Conservation (phyloP, 108 stramenopile genomes). For the Pseudonitzschia multistriata region DNA sequence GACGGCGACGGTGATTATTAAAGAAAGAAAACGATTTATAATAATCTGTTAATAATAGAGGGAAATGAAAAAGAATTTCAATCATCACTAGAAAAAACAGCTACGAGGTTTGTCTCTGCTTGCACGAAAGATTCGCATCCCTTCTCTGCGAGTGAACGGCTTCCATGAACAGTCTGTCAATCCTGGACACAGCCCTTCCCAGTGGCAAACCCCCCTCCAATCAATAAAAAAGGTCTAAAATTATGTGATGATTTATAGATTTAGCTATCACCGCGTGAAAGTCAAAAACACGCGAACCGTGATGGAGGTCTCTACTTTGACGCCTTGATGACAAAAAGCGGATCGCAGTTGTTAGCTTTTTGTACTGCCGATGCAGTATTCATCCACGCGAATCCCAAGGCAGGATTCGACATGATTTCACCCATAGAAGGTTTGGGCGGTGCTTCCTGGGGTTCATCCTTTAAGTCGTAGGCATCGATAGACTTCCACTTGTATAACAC, state of each 20-base stretch:
- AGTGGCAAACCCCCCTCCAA: too few relatives aligned
- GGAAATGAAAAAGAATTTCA: neutral
- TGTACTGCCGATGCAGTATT: conserved; percentile 55
- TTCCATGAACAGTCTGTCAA: neutral
- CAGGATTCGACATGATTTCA: conserved; percentile 56
- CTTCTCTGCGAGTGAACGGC: neutral
- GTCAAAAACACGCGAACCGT: neutral
- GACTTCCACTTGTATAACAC: conserved; percentile 38
- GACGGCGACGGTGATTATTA: conserved; percentile 32
- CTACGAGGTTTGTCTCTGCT: neutral
- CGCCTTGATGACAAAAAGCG: conserved; percentile 76
- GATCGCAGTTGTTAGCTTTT: conserved; percentile 57
- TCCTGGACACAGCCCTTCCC: neutral
- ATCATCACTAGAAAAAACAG: neutral
- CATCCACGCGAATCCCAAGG: conserved; percentile 60
- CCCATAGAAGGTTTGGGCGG: conserved; percentile 48
- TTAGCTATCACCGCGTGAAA: neutral
- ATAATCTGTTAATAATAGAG: neutral
- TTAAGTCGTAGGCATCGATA: conserved; percentile 69
- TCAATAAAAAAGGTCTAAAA: too few relatives aligned
- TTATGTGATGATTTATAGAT: too few relatives aligned
- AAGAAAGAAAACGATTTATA: neutral
- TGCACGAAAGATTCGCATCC: neutral
- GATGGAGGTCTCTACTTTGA: conserved; percentile 22
- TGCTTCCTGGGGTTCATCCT: conserved; percentile 29